A percentile compares a stretch with the other conserved stretches of the same genome.
Evolutionary conservation across 2,329 filamentous ascomycete species (phyloP).

Genomic region (Basipetospora chlamydospora): DNA sequence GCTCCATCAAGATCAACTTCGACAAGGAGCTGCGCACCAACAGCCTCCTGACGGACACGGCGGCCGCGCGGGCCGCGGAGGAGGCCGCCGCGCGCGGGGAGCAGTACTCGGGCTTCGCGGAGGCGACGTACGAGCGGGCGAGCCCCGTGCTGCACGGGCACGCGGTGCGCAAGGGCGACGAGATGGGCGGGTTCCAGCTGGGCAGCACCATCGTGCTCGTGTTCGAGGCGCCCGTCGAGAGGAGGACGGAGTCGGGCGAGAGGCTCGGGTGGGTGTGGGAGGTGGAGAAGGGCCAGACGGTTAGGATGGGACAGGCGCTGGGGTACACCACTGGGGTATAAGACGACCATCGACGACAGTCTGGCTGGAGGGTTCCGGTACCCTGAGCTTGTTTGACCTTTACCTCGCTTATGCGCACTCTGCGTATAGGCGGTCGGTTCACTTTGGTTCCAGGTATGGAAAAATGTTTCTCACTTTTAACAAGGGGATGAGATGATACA

Average conservation of each 20-base stretch:
- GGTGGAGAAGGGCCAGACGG: constrained; percentile 72
- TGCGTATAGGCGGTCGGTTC: too few relatives aligned
- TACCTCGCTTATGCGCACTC: too few relatives aligned
- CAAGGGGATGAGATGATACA: too few relatives aligned
- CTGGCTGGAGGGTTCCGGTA: too few relatives aligned
- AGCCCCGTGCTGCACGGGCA: constrained; percentile 69
- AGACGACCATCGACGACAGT: too few relatives aligned
- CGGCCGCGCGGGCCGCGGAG: constrained; percentile 72
- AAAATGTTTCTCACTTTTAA: too few relatives aligned
- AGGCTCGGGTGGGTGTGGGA: constrained; percentile 70
- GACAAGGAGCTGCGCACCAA: constrained; percentile 90
- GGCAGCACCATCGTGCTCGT: constrained; percentile 91
- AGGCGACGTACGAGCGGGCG: constrained; percentile 74
- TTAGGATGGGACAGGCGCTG: constrained; percentile 79
- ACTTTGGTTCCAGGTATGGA: too few relatives aligned
- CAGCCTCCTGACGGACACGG: constrained; percentile 80
- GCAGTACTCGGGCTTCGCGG: constrained; percentile 76
- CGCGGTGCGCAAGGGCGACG: constrained; percentile 72
- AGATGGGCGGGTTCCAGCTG: constrained; percentile 96
- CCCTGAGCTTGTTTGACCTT: too few relatives aligned
- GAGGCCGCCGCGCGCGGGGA: constrained; percentile 63
- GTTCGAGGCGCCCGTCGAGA: constrained; percentile 63
- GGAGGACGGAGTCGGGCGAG: constrained; percentile 26
- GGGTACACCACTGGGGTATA: constrained; percentile 25
- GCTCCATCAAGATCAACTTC: constrained; percentile 94